These are phyloP conservation scores for Plasmopara viticola DNA, from an alignment of 352 stramenopile genomes.

Conservation along the genomic window DNA sequence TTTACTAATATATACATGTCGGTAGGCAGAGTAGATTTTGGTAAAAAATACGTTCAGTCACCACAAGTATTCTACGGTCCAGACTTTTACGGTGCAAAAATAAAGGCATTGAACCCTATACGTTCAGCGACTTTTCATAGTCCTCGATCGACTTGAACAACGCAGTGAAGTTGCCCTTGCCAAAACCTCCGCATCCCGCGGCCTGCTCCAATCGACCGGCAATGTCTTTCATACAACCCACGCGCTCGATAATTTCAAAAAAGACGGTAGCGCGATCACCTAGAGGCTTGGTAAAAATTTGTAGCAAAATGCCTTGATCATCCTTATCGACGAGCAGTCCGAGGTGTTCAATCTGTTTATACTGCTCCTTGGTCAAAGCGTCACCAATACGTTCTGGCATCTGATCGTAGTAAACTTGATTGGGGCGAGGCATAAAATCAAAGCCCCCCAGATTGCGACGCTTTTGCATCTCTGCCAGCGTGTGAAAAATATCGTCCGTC, in stretches of 20 bases:
- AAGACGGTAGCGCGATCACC: conserved; percentile 85
- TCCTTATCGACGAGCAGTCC: conserved; percentile 93
- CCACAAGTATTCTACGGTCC: too few species aligned
- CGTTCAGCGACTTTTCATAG: conserved; percentile 80
- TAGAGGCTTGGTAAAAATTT: conserved; percentile 90
- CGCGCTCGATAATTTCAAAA: conserved; percentile 91
- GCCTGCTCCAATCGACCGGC: conserved; percentile 70
- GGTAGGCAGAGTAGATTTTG: too few species aligned
- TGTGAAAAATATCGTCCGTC: conserved; percentile 94
- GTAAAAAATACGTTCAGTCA: too few species aligned
- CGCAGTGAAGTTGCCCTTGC: conserved; percentile 90
- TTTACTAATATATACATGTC: too few species aligned
- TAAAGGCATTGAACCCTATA: conserved; percentile 27
- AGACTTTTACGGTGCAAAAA: conserved; percentile 10
- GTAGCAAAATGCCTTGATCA: conserved; percentile 90
- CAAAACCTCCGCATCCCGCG: conserved; percentile 82
- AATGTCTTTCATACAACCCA: conserved; percentile 81
- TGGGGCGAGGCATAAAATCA: conserved; percentile 84
- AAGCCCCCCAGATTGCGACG: conserved; percentile 67
- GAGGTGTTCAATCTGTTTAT: conserved; percentile 88
- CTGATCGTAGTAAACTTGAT: conserved; percentile 87
- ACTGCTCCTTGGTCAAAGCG: conserved; percentile 79
- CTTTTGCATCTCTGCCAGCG: conserved; percentile 80
- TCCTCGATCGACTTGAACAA: conserved; percentile 92
- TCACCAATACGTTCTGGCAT: conserved; percentile 77